These are phyloP conservation scores for Oryza punctata DNA, from an alignment of 176 grass and related monocot species.

Conservation along the genomic window DNA sequence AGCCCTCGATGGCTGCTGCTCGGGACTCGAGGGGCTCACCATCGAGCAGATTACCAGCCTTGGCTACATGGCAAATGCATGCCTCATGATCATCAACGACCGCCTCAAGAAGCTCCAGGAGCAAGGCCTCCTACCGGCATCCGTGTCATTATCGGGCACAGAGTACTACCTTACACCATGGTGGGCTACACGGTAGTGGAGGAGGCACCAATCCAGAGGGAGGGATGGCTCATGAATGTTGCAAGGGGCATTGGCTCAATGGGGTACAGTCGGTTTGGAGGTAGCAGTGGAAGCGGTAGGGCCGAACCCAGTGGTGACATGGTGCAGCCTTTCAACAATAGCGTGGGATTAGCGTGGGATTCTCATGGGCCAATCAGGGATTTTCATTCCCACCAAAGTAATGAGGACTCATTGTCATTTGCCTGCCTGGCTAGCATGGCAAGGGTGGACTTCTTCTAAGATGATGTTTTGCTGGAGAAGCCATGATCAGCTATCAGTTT, in stretches of 20 bases:
- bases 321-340: not conserved
- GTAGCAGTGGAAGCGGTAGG: not conserved
- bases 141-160: not conserved
- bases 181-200: not conserved
- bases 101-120: not conserved
- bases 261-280: not conserved
- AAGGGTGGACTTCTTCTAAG: no score
- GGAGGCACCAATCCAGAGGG: not conserved
- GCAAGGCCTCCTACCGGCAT: not conserved
- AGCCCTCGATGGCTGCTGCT: not conserved
- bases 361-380: not conserved
- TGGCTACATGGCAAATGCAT: not conserved
- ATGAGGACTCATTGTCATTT: not conserved
- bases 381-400: not conserved
- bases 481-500: no score
- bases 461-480: no score
- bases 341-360: no score
- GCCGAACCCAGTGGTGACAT: not conserved
- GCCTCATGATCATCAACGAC: not conserved
- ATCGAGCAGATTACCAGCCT: constrained; percentile 8
- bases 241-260: not conserved
- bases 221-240: not conserved
- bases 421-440: no score
- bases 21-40: not conserved
- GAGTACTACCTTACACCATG: not conserved